Conservation (phyloP, 768 basidiomycete genomes). For the Guyanaporus albipodus region DNA sequence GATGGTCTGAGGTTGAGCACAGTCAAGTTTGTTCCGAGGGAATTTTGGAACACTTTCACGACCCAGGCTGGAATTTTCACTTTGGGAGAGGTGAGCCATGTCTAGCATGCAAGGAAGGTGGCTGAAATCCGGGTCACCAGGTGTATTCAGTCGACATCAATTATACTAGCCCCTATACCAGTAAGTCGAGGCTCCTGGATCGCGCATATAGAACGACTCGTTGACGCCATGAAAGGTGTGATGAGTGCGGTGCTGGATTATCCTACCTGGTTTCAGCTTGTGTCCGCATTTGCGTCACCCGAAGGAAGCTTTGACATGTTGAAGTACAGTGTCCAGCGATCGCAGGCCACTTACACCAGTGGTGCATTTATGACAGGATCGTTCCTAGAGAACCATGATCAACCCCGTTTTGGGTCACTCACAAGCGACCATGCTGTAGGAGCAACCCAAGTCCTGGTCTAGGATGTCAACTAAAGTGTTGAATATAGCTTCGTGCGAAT, state of each 20-base stretch:
- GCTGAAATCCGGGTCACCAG: conserved; percentile 17
- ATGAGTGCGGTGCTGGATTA: conserved; percentile 47
- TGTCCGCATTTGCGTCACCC: conserved; percentile 36
- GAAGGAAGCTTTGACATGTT: conserved; percentile 33
- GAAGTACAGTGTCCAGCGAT: conserved; percentile 21
- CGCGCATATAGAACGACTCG: background rate
- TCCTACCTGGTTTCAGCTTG: conserved; percentile 44
- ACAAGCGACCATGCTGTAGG: conserved; percentile 41
- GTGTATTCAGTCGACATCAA: conserved; percentile 41
- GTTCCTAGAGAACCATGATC: conserved; percentile 55
- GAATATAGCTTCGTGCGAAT: conserved; percentile 38
- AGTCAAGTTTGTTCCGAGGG: conserved; percentile 50
- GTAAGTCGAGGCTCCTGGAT: conserved; percentile 25
- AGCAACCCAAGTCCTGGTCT: background rate
- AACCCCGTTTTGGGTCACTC: conserved; percentile 44
- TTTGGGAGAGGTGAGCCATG: conserved; percentile 45
- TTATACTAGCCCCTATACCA: conserved; percentile 40
- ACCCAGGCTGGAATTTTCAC: conserved; percentile 47
- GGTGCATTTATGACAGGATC: conserved; percentile 41
- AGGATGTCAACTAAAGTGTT: background rate
- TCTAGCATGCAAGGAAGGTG: conserved; percentile 20
- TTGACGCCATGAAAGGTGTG: conserved; percentile 30
- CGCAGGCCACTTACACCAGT: conserved; percentile 37
- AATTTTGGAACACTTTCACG: conserved; percentile 54
- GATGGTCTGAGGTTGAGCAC: conserved; percentile 60